Conservation (phyloP, 768 basidiomycete genomes). For the Lactarius tabidus region DNA sequence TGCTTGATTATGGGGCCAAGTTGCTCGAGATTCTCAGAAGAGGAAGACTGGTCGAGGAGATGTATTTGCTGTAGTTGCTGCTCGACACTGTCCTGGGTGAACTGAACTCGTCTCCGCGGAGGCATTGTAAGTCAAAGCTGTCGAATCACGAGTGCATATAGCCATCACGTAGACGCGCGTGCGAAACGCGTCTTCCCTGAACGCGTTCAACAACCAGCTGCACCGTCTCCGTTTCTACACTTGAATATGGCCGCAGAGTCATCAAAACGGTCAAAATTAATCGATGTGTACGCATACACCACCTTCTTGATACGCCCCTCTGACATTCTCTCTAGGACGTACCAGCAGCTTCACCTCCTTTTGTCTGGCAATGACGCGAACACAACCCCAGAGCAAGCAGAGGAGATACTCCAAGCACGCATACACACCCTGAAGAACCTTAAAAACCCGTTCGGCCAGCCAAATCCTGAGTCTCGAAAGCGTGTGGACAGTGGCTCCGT, state of each 20-base stretch:
- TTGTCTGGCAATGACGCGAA: conserved; percentile 59
- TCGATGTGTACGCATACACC: conserved; percentile 57
- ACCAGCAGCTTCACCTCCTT: conserved; percentile 56
- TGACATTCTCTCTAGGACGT: conserved; percentile 44
- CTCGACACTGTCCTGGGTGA: conserved; percentile 82
- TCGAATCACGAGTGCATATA: neutral
- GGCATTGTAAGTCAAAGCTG: conserved; percentile 47
- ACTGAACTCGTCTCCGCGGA: conserved; percentile 64
- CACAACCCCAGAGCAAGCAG: conserved; percentile 52
- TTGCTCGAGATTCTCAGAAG: conserved; percentile 92
- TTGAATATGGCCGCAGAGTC: conserved; percentile 41
- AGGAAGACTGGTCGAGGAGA: conserved; percentile 80
- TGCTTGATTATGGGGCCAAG: conserved; percentile 94
- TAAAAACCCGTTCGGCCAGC: conserved; percentile 62
- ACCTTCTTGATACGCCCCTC: neutral
- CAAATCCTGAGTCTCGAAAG: conserved; percentile 62
- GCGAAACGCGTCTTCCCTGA: conserved; percentile 12
- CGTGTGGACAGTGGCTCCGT: conserved; percentile 65
- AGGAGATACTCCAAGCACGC: conserved; percentile 56
- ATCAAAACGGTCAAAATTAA: conserved; percentile 61
- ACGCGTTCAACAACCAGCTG: conserved; percentile 5
- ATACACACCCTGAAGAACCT: conserved; percentile 53
- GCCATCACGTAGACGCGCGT: neutral
- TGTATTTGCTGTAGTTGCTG: conserved; percentile 90
- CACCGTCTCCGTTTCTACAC: neutral